Evolutionary conservation across 495 filamentous ascomycete species (phyloP), one percentile per base, ranked within the genome.

Genomic region (Ramalina peruviana): DNA sequence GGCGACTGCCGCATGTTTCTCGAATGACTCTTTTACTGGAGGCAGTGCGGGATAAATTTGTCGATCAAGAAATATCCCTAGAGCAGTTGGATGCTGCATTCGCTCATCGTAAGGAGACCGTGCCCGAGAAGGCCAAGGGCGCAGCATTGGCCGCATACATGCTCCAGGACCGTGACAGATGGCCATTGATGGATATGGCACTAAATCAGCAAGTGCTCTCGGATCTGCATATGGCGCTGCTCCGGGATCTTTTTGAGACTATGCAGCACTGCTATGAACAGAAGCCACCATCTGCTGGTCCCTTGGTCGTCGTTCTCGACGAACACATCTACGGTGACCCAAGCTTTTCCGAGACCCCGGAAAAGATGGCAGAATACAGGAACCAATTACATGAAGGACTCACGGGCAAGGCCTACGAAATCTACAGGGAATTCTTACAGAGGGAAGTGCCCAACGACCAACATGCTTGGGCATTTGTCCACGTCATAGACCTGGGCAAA

Each of bases 1-100:
- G 93, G 93, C 81, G 93, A 21, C 78, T 99, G 52, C 90, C 92
- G 17, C 76, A 78, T 43, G 86, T 83, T 60, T 87, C 88, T 33
- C 74, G 87, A 43, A 69, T 89, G 48, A 76, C 88, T 2, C 67
- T 93, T 10, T 85, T 94, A 58, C 67, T 96, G 37, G 93, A 99
- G 66, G 86, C 88, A 37, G 75, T 86, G 39, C 74, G 79, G 17
- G 80, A 83, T 57, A 92, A 89, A 60, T 97, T 87, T 59, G 72
- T 89, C 46, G 82, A 94, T 55, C 82, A 86, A 54, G 83, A 95
- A 59, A 82, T 94, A 41, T 73, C 76, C 20, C 74, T 90, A 33
- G 78, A 85, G 53, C 87, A 82, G 25, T 68, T 99, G 23, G 88
- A 94, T 66, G 75, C 76, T 15, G 82, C 85, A 37, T 92, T 97